phyloP scores from a whole-genome alignment of 306 rosid genomes.

The Pterocarpus macrocarpus region DNA sequence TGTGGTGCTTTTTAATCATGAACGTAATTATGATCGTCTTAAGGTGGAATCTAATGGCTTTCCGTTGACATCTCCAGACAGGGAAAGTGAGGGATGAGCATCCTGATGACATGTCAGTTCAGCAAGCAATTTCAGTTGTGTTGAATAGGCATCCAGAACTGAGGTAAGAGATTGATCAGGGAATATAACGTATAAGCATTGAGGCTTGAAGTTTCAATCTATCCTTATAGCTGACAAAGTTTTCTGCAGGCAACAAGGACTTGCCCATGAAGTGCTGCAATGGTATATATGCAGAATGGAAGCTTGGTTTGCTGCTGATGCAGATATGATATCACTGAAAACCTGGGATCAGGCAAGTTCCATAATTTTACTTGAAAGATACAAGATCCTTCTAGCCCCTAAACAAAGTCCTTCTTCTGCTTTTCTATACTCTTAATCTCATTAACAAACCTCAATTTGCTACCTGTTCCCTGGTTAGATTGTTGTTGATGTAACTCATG shows the following conservation, averaged over 20 bases:
- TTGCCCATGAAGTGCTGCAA: constrained; percentile 73
- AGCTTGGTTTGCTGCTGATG: constrained; percentile 92
- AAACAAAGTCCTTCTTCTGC: neutral
- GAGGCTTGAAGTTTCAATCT: constrained; percentile 32
- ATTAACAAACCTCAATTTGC: constrained; percentile 31
- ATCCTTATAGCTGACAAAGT: constrained; percentile 25
- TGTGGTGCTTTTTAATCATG: constrained; percentile 3
- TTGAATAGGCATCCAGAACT: constrained; percentile 68
- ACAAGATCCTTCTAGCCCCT: constrained; percentile 1
- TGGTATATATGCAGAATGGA: constrained; percentile 89
- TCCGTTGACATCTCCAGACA: constrained; percentile 55
- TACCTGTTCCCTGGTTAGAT: constrained; percentile 3
- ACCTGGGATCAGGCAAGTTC: constrained; percentile 87
- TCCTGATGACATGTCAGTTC: constrained; percentile 72
- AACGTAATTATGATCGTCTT: constrained; percentile 8
- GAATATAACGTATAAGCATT: constrained; percentile 13
- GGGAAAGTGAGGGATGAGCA: constrained; percentile 77
- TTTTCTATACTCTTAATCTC: neutral
- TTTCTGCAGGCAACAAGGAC: constrained; percentile 70
- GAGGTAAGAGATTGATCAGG: constrained; percentile 50
- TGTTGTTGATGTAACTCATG: constrained; percentile 30
- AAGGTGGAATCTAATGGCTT: constrained; percentile 34
- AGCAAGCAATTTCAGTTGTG: constrained; percentile 70
- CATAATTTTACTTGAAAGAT: constrained; percentile 43
- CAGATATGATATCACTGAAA: constrained; percentile 77